Percentiles rank a stretch among this genome's conserved stretches.
Conservation (phyloP, 2,329 filamentous ascomycete genomes). For the Penicillium psychrosexuale region DNA sequence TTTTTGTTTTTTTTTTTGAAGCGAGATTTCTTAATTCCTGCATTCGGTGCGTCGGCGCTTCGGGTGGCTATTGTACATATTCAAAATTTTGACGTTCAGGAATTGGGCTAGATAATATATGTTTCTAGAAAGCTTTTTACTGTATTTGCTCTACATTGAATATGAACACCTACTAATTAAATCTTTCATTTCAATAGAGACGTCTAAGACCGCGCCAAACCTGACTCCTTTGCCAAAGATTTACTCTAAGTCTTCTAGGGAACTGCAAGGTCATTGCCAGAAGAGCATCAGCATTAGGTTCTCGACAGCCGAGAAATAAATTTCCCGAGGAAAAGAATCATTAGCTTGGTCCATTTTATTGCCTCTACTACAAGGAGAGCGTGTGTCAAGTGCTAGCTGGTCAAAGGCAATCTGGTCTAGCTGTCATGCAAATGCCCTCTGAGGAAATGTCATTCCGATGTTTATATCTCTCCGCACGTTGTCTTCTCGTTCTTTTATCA, state of each 20-base stretch:
- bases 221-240: slow-evolving; percentile 13
- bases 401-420: neutral
- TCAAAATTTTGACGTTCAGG: neutral
- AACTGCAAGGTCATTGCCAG: slow-evolving; percentile 11
- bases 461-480: slow-evolving; percentile 12
- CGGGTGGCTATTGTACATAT: neutral
- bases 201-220: slow-evolving; percentile 15
- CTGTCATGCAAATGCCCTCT: neutral
- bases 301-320: neutral
- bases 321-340: too few species aligned
- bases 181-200: neutral
- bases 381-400: neutral
- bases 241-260: slow-evolving; percentile 12
- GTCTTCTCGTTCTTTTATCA: slow-evolving; percentile 6
- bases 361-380: too few species aligned
- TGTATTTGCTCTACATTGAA: neutral
- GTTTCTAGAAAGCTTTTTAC: neutral
- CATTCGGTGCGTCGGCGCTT: slow-evolving; percentile 1
- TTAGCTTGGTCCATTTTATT: too few species aligned
- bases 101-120: neutral
- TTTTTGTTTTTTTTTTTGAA: neutral
- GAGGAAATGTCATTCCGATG: slow-evolving; percentile 10
- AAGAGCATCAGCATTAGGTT: neutral
- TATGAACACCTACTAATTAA: neutral
- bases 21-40: neutral